phyloP scores from a whole-genome alignment of 2,329 filamentous ascomycete genomes.

The Sclerotinia spermophila region DNA sequence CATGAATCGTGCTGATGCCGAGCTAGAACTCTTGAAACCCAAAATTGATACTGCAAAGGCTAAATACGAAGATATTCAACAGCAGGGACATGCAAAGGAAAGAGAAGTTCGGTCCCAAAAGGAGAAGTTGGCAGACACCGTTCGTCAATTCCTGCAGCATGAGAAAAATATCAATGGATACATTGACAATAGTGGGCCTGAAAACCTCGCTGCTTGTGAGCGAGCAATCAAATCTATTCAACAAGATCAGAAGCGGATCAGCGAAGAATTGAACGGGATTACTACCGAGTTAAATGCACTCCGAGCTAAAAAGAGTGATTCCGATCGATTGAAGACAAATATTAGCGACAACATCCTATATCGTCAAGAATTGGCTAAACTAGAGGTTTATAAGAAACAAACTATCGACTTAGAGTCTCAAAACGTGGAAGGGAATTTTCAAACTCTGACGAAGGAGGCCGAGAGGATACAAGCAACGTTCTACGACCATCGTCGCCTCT shows the following conservation, averaged over 20 bases:
- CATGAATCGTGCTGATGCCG: constrained; percentile 66
- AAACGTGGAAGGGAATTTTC: constrained; percentile 79
- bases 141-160: constrained; percentile 72
- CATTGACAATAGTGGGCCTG: constrained; percentile 67
- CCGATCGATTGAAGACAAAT: constrained; percentile 77
- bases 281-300: constrained; percentile 72
- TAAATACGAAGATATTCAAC: constrained; percentile 71
- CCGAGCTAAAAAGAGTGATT: constrained; percentile 71
- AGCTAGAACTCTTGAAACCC: constrained; percentile 71
- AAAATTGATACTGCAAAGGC: constrained; percentile 72
- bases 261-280: constrained; percentile 64
- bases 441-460: constrained; percentile 68
- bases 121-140: constrained; percentile 66
- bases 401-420: constrained; percentile 72
- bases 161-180: constrained; percentile 79
- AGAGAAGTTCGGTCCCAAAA: constrained; percentile 68
- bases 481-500: constrained; percentile 67
- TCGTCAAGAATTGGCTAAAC: constrained; percentile 66
- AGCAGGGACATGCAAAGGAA: constrained; percentile 68
- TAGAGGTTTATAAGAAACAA: constrained; percentile 64
- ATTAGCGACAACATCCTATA: constrained; percentile 88
- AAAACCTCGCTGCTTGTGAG: constrained; percentile 65
- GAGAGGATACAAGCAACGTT: constrained; percentile 62
- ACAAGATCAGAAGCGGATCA: constrained; percentile 58
- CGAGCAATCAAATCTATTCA: constrained; percentile 67